Evolutionary conservation across 2,329 filamentous ascomycete genomes (phyloP), one percentile per base, ranked within the genome.

Genomic region (Scedosporium dehoogii): DNA sequence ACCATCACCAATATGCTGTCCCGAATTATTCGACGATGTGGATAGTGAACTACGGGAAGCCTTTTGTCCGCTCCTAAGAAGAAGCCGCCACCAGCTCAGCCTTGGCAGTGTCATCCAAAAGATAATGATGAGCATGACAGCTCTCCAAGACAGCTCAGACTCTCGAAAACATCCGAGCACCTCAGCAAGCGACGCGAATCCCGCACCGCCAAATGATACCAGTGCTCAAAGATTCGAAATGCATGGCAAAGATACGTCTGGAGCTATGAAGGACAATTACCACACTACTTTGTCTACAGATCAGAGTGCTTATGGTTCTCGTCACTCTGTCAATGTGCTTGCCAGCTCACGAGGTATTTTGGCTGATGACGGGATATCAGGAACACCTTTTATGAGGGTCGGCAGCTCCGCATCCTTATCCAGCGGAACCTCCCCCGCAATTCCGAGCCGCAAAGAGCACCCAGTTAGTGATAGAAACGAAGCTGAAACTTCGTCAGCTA

Each of bases 341-440:
- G 21, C 12, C 6, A 42, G 16, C 57, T 16, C 38, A 14, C 57
- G 41, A 14, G 21, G 33, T 18, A 7, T 46, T 21, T n/a, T 66
- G 7, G 63, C 70, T 6, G 76, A 80, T 60, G 80, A 83, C 65
- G 82, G 82, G 9, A 81, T 85, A 29, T 79, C 81, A 6, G 81
- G 82, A 23, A 81, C 73, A 64, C 82, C 82, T 0, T 85, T 85
- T 66, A 71, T 81, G 12, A 75, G 81, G 25, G 79, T 82, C 16
- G 72, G 71, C 38, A 74, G 71, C 14, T 69, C 73, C 1, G 72
- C 73, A 18, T 66, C 70, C 23, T 55, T 27, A 55, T 14, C 51
- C 18, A 55, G 51, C 18, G 6, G 18, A 14, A 6, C 51, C 12
- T 27, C 21, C 4, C 56, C 38, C 18, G 6, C 25, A n/a, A 14